Conservation (phyloP, 306 rosid species). For the Gastrolobium villosum region DNA sequence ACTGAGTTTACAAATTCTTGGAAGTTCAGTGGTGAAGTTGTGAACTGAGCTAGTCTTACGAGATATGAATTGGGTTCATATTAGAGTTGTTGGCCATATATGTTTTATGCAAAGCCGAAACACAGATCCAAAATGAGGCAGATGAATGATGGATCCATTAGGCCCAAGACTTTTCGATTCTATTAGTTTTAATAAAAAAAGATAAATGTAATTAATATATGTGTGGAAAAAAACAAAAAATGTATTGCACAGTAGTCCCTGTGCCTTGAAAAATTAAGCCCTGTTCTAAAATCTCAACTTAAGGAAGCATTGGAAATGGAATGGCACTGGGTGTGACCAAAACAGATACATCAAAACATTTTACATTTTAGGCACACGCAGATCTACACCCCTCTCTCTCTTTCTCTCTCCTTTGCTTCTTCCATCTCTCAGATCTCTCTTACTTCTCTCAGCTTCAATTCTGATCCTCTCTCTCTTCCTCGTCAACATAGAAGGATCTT, state of each 20-base stretch:
- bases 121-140: not conserved
- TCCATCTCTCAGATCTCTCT: conserved; percentile 49
- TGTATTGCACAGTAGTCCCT: conserved; percentile 35
- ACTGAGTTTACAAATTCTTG: too few species aligned
- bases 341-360: conserved; percentile 28
- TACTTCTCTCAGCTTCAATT: conserved; percentile 27
- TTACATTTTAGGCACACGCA: not conserved
- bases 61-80: too few species aligned
- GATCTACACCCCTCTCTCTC: conserved; percentile 43
- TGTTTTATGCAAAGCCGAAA: not conserved
- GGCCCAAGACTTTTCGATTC: not conserved
- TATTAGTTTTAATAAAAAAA: not conserved
- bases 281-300: conserved; percentile 28
- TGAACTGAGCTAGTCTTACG: too few species aligned
- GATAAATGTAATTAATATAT: not conserved
- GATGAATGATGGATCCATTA: not conserved
- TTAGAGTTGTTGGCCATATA: not conserved
- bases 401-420: conserved; percentile 16
- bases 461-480: not conserved
- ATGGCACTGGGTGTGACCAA: conserved; percentile 36
- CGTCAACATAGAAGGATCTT: conserved; percentile 21
- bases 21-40: too few species aligned
- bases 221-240: not conserved
- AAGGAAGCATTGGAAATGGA: conserved; percentile 1
- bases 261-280: conserved; percentile 33